A percentile compares a stretch with the other conserved stretches of the same genome.
These are phyloP conservation scores for Saturnispora kantuleensis DNA, from an alignment of 805 yeast genomes.

Conservation along the genomic window DNA sequence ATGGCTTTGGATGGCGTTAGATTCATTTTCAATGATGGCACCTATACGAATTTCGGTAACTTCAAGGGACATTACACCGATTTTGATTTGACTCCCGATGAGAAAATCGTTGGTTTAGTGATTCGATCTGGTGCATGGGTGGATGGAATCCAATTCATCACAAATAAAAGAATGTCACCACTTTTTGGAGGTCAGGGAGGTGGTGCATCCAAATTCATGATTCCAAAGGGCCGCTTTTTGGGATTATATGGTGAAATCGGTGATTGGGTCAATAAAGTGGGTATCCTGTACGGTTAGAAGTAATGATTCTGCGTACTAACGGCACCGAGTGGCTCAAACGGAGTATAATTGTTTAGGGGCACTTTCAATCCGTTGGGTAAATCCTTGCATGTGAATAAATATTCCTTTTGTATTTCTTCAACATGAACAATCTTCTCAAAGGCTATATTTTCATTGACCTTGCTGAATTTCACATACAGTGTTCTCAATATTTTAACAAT, in stretches of 20 bases:
- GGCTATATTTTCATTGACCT: slow-evolving; percentile 16
- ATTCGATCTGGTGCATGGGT: slow-evolving; percentile 81
- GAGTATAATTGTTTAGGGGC: slow-evolving; percentile 15
- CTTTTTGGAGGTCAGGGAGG: slow-evolving; percentile 66
- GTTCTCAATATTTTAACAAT: slow-evolving; percentile 15
- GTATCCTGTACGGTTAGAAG: slow-evolving; percentile 44
- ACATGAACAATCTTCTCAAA: slow-evolving; percentile 15
- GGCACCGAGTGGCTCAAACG: slow-evolving; percentile 14
- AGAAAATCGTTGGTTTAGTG: slow-evolving; percentile 47
- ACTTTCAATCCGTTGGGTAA: slow-evolving; percentile 22
- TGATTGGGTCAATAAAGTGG: slow-evolving; percentile 66
- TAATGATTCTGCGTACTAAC: background rate
- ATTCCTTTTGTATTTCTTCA: slow-evolving; percentile 12
- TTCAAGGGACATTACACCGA: slow-evolving; percentile 44
- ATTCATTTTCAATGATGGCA: slow-evolving; percentile 30
- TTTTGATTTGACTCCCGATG: slow-evolving; percentile 46
- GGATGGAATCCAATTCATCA: slow-evolving; percentile 72
- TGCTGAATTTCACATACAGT: slow-evolving; percentile 18
- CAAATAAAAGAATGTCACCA: slow-evolving; percentile 46
- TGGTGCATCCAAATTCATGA: slow-evolving; percentile 42
- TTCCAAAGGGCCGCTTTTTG: slow-evolving; percentile 55
- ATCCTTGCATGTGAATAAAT: slow-evolving; percentile 15
- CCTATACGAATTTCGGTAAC: slow-evolving; percentile 38
- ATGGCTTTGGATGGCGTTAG: slow-evolving; percentile 75
- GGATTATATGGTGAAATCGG: slow-evolving; percentile 69